Base-by-base conservation (phyloP, 208 protist genomes). In the Acanthamoeba divionensis region DNA sequence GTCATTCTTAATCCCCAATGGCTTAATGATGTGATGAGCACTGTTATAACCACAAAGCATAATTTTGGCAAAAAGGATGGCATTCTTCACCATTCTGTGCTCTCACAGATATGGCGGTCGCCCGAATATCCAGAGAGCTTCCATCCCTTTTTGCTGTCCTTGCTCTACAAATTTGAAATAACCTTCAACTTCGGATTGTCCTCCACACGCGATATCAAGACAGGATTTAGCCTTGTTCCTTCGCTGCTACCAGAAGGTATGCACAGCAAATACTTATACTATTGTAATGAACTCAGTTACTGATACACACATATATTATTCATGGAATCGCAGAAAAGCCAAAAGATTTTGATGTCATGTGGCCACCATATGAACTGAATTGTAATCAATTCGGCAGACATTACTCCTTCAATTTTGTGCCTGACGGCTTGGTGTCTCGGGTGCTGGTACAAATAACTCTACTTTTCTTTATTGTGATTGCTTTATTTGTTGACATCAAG, bases 81-180 rank as follows among this genome's bases (percentile, higher is more conserved):
- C 13, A 67, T 87, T 18, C 77, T 87, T 29, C 77, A 87, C 29
- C 77, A 87, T 60, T 65, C 77, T 15, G 48, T 67, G 33, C 77
- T 87, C 38, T 60, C 77, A 0, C 66, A 69, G 24, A 87, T 87
- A 38, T 87, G 77, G 77, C 77, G 77, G 12, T 33, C 48, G 55
- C 77, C 77, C 54, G 38, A 33, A 12, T 87, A 55, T 41, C 77
- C 77, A 21, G 77, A 62, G 21, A 38, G 45, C 21, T 44, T 87
- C 18, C 77, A 87, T 60, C n/a, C 38, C 77, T 87, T 87, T 60
- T 38, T 87, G 29, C 77, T 87, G 21, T 67, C 33, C 55, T 60
- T 87, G 4, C 77, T 87, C 77, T 54, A 87, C 48, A 87, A 87
- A 60, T 87, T 87, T 36, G 77, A 87, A 60, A 48, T 87, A 24